Evolutionary conservation across 768 basidiomycete species (phyloP).

Genomic region (Clitopilus passeckerianus): DNA sequence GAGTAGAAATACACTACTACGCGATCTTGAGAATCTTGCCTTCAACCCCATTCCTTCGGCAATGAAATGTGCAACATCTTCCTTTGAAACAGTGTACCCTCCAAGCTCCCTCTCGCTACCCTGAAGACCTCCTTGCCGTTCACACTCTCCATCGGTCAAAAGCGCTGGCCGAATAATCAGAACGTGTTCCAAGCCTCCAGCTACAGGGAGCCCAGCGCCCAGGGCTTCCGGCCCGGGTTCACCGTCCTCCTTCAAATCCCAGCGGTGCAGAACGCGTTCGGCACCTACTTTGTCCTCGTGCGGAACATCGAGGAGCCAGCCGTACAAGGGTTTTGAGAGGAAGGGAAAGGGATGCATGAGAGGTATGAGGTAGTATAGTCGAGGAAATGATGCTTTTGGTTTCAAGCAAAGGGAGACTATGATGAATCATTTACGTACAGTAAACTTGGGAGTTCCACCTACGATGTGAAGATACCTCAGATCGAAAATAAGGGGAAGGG

Average conservation of each 20-base stretch:
- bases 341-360: slow-evolving; percentile 42
- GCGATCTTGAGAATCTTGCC: slow-evolving; percentile 45
- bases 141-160: slow-evolving; percentile 54
- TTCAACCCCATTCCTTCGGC: slow-evolving; percentile 50
- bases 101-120: slow-evolving; percentile 37
- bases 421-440: slow-evolving; percentile 40
- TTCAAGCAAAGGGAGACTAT: slow-evolving; percentile 41
- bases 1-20: slow-evolving; percentile 26
- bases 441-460: slow-evolving; percentile 47
- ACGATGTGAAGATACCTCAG: background rate
- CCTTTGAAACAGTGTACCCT: slow-evolving; percentile 51
- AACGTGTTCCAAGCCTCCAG: slow-evolving; percentile 39
- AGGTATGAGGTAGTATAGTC: slow-evolving; percentile 39
- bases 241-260: slow-evolving; percentile 31
- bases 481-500: background rate
- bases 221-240: slow-evolving; percentile 41
- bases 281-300: slow-evolving; percentile 59
- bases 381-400: slow-evolving; percentile 50
- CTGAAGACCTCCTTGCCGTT: slow-evolving; percentile 33
- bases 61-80: slow-evolving; percentile 64
- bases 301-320: slow-evolving; percentile 33
- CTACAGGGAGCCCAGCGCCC: slow-evolving; percentile 34
- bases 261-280: slow-evolving; percentile 46
- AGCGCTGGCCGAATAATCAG: slow-evolving; percentile 54
- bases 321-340: slow-evolving; percentile 45